Base-by-base conservation (phyloP, 345 rosid species). In the Boechera retrofracta region DNA sequence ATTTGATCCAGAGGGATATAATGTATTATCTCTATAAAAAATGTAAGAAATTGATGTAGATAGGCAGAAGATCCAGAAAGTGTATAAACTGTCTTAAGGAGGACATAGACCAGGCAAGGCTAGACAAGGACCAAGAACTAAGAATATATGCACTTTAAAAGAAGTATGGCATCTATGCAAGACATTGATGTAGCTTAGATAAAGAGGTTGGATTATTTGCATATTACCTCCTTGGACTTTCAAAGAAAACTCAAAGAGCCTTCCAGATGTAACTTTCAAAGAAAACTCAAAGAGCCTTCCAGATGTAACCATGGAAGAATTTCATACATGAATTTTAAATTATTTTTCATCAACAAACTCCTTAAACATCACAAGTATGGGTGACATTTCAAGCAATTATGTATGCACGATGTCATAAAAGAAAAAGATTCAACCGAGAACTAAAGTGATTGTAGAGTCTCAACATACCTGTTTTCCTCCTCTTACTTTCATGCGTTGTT, bases 401-500 rank as follows among this genome's bases (percentile, higher is more conserved):
- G 31, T 16, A 57, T 28, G 42, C 55, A 72, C 18, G 9, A 69
- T 38, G 15, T 38, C 62, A 78, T 13, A 57, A 8, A 61, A 48
- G 53, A n/a, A 42, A 16, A 52, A 45, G 3, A 51, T 10, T 56
- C 13, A 58, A 75, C 45, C 16, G 13, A 32, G 29, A 26, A 28
- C 16, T 5, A 49, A 21, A 12, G 13, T 44, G 10, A 56, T 32
- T 13, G 58, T 47, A 59, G 52, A 56, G 48, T 24, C 59, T 70
- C 10, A 8, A 62, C 60, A 48, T 83, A 83, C 97, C 96, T 83
- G 83, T 74, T 83, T 89, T 94, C 64, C 83, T 87, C 84, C 90
- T 89, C 83, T 94, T 89, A 83, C 77, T 74, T 76, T 78, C 84
- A 59, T 74, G 82, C 15, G 47, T 81, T 73, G 74, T 78, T 68